Base-by-base conservation (phyloP, 768 basidiomycete species). In the Pleurotus giganteus region DNA sequence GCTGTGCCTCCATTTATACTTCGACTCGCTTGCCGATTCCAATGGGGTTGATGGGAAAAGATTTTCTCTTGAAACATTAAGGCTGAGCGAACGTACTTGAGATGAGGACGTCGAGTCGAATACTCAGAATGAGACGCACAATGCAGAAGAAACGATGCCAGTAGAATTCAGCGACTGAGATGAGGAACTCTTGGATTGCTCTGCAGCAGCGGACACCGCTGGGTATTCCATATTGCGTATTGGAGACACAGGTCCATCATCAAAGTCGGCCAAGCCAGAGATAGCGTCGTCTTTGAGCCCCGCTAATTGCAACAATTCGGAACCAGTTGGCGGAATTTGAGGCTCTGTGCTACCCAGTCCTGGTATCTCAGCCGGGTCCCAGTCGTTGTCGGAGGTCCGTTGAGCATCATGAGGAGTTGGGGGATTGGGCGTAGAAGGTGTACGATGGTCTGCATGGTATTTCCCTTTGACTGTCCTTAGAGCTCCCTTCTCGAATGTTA, bases 261-360 rank as follows among this genome's bases (percentile, higher is more conserved):
- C 82, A 58, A 81, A 88, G 58, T 85, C 84, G 6, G 80, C 71
- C 23, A 88, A 74, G 0, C 57, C 64, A 23, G 76, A 72, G 1
- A 65, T 73, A 27, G 66, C 72, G 27, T 66, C 57, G 8, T 58
- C 19, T 47, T 76, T 66, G 17, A 79, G 61, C 13, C 83, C 84
- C 13, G 82, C 84, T 42, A 82, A 58, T 53, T 74, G 61, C 37
- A 85, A 67, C 26, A 86, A 65, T 57, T 86, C 80, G 12, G 61
- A 64, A 24, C 65, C 73, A 9, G 78, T 71, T 1, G 74, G 75
- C 56, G 65, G 67, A 26, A 50, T 45, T 12, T 28, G 55, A 42
- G 57, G 49, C 4, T 49, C 47, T 21, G 50, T 44, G 32, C 34
- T 24, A 19, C 47, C 31, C 17, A 57, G 23, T 12, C 50, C 56